Conservation (phyloP, 129 eudicot genomes). For the Scalesia atractyloides region DNA sequence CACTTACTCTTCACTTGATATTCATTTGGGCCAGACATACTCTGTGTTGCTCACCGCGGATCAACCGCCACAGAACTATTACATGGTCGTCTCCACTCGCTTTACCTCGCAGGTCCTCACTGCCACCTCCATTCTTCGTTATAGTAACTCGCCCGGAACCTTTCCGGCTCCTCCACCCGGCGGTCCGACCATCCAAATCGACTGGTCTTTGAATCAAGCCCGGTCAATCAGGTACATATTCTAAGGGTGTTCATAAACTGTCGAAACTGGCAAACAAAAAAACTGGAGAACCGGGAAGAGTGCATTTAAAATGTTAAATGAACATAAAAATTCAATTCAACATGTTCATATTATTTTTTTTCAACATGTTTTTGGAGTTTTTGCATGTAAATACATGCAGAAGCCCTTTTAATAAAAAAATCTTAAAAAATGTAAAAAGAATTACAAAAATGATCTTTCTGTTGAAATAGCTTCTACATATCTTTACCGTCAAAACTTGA, state of each 20-base stretch:
- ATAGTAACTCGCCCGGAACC: slow-evolving; percentile 50
- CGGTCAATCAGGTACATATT: slow-evolving; percentile 49
- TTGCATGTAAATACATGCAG: too few relatives aligned
- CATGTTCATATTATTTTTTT: too few relatives aligned
- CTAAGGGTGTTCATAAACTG: background rate
- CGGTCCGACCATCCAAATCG: slow-evolving; percentile 56
- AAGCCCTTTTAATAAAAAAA: too few relatives aligned
- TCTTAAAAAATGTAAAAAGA: too few relatives aligned
- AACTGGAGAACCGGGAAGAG: too few relatives aligned
- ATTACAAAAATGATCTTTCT: too few relatives aligned
- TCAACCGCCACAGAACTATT: slow-evolving; percentile 56
- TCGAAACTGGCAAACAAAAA: background rate
- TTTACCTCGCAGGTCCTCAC: slow-evolving; percentile 62
- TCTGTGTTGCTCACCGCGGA: slow-evolving; percentile 60
- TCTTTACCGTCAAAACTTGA: too few relatives aligned
- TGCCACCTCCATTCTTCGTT: slow-evolving; percentile 61
- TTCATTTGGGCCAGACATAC: slow-evolving; percentile 65
- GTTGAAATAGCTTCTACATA: too few relatives aligned
- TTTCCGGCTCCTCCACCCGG: slow-evolving; percentile 66
- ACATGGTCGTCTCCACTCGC: slow-evolving; percentile 63
- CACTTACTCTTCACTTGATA: slow-evolving; percentile 58
- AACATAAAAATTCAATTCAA: too few relatives aligned
- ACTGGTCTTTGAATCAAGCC: slow-evolving; percentile 81
- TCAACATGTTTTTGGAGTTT: too few relatives aligned
- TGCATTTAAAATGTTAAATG: too few relatives aligned